A percentile compares a stretch with the other conserved stretches of the same genome.
phyloP scores from a whole-genome alignment of 768 basidiomycete species.

The Suillus spraguei region DNA sequence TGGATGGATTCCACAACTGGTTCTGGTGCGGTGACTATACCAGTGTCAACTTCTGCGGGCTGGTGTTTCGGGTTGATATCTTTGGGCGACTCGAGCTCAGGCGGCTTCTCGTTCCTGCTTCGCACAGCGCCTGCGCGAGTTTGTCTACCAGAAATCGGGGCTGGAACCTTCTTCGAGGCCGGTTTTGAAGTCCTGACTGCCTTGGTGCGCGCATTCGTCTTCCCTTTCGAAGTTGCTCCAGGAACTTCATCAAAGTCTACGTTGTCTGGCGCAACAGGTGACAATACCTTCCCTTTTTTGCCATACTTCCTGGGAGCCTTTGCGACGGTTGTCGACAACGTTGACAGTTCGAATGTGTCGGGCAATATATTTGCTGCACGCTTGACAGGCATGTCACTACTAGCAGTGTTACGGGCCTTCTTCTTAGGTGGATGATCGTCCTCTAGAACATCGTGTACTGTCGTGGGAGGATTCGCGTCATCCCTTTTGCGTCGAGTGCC shows the following conservation, averaged over 20 bases:
- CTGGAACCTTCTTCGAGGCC: background rate
- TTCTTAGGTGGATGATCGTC: slow-evolving; percentile 24
- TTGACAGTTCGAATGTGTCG: slow-evolving; percentile 6
- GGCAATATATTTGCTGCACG: background rate
- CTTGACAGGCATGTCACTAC: slow-evolving; percentile 4
- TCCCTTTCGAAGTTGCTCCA: slow-evolving; percentile 10
- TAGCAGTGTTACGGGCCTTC: slow-evolving; percentile 9
- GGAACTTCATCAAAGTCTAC: slow-evolving; percentile 39
- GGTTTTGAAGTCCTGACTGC: slow-evolving; percentile 21
- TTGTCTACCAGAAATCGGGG: background rate
- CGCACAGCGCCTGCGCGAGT: slow-evolving; percentile 31
- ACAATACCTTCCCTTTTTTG: slow-evolving; percentile 36
- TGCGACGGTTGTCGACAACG: slow-evolving; percentile 11
- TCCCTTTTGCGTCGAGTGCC: slow-evolving; percentile 34
- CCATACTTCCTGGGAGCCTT: slow-evolving; percentile 33
- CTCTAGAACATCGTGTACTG: background rate
- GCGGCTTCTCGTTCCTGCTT: slow-evolving; percentile 19
- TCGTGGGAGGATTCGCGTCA: slow-evolving; percentile 4
- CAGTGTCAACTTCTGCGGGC: background rate
- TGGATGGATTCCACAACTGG: background rate
- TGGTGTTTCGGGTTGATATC: slow-evolving; percentile 1
- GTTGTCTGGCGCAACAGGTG: slow-evolving; percentile 22
- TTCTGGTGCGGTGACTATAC: background rate
- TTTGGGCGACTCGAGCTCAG: slow-evolving; percentile 3
- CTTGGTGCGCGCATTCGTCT: slow-evolving; percentile 16